These are phyloP conservation scores for Hypericum androsaemum DNA, from an alignment of 345 rosid species.

Conservation along the genomic window DNA sequence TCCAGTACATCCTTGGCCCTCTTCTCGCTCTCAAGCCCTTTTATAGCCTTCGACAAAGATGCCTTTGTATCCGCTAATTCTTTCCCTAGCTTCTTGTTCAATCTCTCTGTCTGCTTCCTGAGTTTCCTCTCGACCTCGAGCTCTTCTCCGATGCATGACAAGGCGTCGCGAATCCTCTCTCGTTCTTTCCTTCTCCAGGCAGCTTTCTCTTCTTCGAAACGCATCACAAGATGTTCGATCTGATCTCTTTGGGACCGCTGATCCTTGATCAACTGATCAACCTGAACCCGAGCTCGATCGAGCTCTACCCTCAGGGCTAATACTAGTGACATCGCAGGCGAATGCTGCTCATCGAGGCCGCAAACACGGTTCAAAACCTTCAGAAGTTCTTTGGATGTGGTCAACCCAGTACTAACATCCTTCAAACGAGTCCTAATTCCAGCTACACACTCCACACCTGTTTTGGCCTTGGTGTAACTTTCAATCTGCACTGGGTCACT, in stretches of 20 bases:
- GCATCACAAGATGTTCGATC: slow-evolving; percentile 36
- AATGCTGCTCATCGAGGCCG: slow-evolving; percentile 43
- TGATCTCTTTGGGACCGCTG: slow-evolving; percentile 27
- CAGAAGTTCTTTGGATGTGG: slow-evolving; percentile 64
- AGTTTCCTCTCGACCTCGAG: slow-evolving; percentile 63
- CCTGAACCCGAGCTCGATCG: slow-evolving; percentile 45
- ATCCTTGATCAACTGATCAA: slow-evolving; percentile 46
- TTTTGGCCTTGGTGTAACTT: slow-evolving; percentile 25
- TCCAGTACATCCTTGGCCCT: slow-evolving; percentile 77
- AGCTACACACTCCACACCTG: slow-evolving; percentile 17
- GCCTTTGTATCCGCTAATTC: slow-evolving; percentile 56
- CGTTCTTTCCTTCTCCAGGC: slow-evolving; percentile 50
- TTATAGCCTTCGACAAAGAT: slow-evolving; percentile 26
- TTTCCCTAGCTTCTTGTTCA: slow-evolving; percentile 74
- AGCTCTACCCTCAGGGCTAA: slow-evolving; percentile 58
- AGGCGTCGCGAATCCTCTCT: slow-evolving; percentile 35
- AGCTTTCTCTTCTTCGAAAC: slow-evolving; percentile 54
- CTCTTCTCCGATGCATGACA: slow-evolving; percentile 48
- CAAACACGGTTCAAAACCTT: slow-evolving; percentile 59
- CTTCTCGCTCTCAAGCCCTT: slow-evolving; percentile 65
- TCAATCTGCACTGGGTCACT: slow-evolving; percentile 40
- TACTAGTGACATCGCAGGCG: slow-evolving; percentile 41
- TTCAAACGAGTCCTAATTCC: slow-evolving; percentile 37
- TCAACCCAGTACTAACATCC: slow-evolving; percentile 49
- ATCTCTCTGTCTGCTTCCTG: slow-evolving; percentile 59